These are phyloP conservation scores for Cocos nucifera DNA, from an alignment of 176 grass and related monocot genomes.

Conservation along the genomic window DNA sequence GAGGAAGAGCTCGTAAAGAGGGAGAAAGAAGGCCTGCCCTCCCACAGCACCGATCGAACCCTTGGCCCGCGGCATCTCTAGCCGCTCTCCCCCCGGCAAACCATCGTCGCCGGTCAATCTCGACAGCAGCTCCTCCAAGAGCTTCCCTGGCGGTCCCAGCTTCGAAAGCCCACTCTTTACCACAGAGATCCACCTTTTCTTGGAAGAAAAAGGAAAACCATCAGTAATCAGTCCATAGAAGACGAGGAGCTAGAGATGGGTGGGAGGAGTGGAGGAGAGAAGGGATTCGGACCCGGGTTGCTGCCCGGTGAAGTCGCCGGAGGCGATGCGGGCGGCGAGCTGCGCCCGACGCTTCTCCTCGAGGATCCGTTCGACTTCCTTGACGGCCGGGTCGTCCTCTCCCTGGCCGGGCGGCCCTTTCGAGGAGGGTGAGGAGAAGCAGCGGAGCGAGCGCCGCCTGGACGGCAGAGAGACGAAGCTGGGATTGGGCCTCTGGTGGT, in stretches of 20 bases:
- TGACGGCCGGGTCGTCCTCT: conserved; percentile 7
- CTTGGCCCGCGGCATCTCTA: conserved; percentile 59
- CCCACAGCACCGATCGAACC: conserved; percentile 47
- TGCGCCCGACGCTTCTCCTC: conserved; percentile 62
- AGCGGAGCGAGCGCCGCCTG: conserved; percentile 15
- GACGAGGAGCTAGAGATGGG: not conserved
- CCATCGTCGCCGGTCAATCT: conserved; percentile 24
- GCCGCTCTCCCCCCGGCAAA: conserved; percentile 2
- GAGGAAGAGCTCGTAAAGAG: conserved; percentile 83
- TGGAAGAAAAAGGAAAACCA: not conserved
- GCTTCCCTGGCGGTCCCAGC: conserved; percentile 37
- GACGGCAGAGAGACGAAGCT: not conserved
- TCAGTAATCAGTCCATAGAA: not conserved
- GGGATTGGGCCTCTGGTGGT: not conserved
- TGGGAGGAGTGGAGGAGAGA: not conserved
- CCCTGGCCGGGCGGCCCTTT: not conserved
- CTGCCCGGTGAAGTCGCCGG: conserved; percentile 83
- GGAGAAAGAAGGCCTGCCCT: conserved; percentile 77
- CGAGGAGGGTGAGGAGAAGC: conserved; percentile 40
- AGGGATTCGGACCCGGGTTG: conserved; percentile 32
- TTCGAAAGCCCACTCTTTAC: conserved; percentile 30
- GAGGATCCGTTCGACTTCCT: conserved; percentile 26
- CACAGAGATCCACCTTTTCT: conserved; percentile 48
- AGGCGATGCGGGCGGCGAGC: conserved; percentile 70
- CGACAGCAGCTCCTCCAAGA: conserved; percentile 43